Evolutionary conservation across 495 filamentous ascomycete genomes (phyloP).

Genomic region (Alectoria sarmentosa): DNA sequence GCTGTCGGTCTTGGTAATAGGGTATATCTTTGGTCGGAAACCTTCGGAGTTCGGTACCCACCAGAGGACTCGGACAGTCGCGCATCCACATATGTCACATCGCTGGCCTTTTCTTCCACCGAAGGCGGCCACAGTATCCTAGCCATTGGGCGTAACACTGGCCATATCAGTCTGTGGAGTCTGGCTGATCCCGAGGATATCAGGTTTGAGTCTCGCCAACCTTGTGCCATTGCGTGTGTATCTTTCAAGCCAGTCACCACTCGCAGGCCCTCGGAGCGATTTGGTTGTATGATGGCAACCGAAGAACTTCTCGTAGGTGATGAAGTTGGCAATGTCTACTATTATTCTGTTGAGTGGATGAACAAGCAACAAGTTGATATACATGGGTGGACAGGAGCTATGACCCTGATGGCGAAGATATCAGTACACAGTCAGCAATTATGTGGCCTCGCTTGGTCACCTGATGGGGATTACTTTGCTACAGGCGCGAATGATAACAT

Average conservation of each 20-base stretch:
- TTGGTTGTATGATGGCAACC: slow-evolving; percentile 32
- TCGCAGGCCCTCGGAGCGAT: slow-evolving; percentile 36
- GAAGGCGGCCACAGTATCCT: slow-evolving; percentile 73
- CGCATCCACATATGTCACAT: slow-evolving; percentile 60
- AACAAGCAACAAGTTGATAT: slow-evolving; percentile 32
- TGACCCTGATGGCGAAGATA: slow-evolving; percentile 72
- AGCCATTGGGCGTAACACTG: slow-evolving; percentile 74
- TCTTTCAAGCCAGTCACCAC: slow-evolving; percentile 53
- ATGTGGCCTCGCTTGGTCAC: slow-evolving; percentile 86
- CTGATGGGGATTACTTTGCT: slow-evolving; percentile 67
- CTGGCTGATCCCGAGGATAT: slow-evolving; percentile 46
- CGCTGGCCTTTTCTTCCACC: slow-evolving; percentile 78
- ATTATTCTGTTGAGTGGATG: slow-evolving; percentile 89
- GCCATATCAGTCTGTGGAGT: slow-evolving; percentile 55
- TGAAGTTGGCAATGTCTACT: slow-evolving; percentile 76
- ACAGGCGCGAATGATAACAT: slow-evolving; percentile 90
- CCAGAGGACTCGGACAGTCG: slow-evolving; percentile 33
- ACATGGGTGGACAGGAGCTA: slow-evolving; percentile 64
- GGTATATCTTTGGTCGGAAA: slow-evolving; percentile 88
- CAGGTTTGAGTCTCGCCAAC: slow-evolving; percentile 68
- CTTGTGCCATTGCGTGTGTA: slow-evolving; percentile 66
- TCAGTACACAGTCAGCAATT: slow-evolving; percentile 81
- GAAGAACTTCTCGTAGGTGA: slow-evolving; percentile 90
- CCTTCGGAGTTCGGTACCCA: slow-evolving; percentile 45
- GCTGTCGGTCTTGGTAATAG: slow-evolving; percentile 78